Percentiles rank a stretch among this genome's conserved stretches.
These are phyloP conservation scores for Hypoxylon lienhwacheense DNA, from an alignment of 495 filamentous ascomycete species.

Conservation along the genomic window DNA sequence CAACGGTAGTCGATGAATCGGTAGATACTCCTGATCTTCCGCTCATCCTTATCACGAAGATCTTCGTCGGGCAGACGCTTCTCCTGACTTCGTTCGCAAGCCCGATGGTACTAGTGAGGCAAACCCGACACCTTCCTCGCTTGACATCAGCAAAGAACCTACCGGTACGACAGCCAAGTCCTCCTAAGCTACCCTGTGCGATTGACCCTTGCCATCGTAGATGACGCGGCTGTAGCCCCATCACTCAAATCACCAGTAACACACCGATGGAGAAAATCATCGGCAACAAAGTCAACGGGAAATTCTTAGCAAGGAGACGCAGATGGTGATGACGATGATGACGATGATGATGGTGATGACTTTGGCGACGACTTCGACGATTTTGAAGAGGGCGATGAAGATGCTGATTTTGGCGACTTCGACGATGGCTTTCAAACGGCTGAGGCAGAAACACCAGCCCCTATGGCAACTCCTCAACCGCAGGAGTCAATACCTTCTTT, in stretches of 20 bases:
- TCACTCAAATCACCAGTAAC: constrained; percentile 36
- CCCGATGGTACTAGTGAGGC: constrained; percentile 43
- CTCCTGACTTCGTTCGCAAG: constrained; percentile 52
- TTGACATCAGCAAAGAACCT: constrained; percentile 35
- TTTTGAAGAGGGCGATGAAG: constrained; percentile 80
- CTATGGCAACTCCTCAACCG: constrained; percentile 49
- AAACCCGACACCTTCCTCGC: constrained; percentile 30
- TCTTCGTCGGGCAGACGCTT: constrained; percentile 49
- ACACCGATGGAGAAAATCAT: constrained; percentile 44
- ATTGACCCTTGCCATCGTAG: constrained; percentile 44
- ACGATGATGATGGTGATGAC: constrained; percentile 64
- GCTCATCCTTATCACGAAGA: constrained; percentile 43
- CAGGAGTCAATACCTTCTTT: constrained; percentile 57
- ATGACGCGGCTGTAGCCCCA: constrained; percentile 41
- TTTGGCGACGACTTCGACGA: constrained; percentile 95
- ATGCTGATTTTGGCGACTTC: constrained; percentile 87
- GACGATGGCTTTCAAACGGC: constrained; percentile 79
- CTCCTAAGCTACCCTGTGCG: constrained; percentile 40
- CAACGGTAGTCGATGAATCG: constrained; percentile 53
- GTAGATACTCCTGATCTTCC: constrained; percentile 46
- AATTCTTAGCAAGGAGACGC: constrained; percentile 44
- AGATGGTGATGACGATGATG: constrained; percentile 48
- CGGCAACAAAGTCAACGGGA: constrained; percentile 41
- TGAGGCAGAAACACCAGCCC: constrained; percentile 49
- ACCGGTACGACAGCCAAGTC: constrained; percentile 43